Base-by-base conservation (phyloP, 176 grass and related monocot species). In the Avena sativa region DNA sequence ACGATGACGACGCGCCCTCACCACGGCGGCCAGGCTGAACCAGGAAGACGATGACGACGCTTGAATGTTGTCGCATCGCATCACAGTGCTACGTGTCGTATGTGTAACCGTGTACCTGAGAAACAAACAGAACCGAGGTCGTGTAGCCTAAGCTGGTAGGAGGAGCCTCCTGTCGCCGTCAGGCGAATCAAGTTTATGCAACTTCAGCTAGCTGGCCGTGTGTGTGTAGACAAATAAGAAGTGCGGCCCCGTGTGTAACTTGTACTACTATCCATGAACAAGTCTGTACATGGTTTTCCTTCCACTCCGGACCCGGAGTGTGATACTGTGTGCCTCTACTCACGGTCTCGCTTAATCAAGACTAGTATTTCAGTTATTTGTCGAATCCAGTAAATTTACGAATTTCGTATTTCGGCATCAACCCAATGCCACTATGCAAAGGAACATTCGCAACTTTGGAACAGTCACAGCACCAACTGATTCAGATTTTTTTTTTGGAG, bases 11-110 rank as follows among this genome's bases (percentile, higher is more conserved):
- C 23, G 23, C 23, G 85, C 80, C 11, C 10, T 95, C 5, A 65
- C 81, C 20, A 88, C 89, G 32, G 93, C 94, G 56, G 94, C 91
- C 6, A 80, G 91, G 89, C 87, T 93, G 6, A 96, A 96, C 86
- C 71, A 93, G 4, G 84, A 70, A 17, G 80, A 86, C 38, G 36
- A 78, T 0, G 81, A 28, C 12, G 78, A 80, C 5, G 70, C 83
- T 8, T 90, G 60, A 89, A 8, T n/a, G 2, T 16, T 43, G 1
- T 14, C 34, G 12, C 15, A 2, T 9, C 32, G 2, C 52, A 28
- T 28, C 28, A 28, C 28, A 28, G 32, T 34, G 9, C 14, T 28
- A 48, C 46, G 7, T 49, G 15, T 51, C 15, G 16, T 4, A 5
- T 57, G 17, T 57, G 16, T 17, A 2, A 57, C 55, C 9, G 46